Conservation (phyloP, 2,329 filamentous ascomycete species). For the Pestalotiopsis sp. region DNA sequence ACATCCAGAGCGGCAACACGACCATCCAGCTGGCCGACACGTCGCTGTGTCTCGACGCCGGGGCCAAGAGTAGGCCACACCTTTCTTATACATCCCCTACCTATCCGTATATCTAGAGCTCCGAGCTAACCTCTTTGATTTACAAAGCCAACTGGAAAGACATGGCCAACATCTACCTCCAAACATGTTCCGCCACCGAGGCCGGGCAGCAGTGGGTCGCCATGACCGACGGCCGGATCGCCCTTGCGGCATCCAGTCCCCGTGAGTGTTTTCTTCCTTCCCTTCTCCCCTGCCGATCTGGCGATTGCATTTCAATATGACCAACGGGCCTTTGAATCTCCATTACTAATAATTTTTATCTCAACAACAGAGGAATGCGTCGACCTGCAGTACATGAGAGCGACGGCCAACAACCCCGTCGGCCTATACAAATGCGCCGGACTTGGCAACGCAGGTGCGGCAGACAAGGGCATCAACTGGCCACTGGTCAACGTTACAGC, state of each 20-base stretch:
- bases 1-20: conserved; percentile 35
- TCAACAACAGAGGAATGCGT: conserved; percentile 37
- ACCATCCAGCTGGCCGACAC: conserved; percentile 40
- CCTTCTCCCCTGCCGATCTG: no score
- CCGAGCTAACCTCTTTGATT: not conserved
- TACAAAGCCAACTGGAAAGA: conserved; percentile 44
- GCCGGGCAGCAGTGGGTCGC: conserved; percentile 38
- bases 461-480: conserved; percentile 44
- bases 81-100: no score
- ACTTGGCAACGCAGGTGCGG: conserved; percentile 39
- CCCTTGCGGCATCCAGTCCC: conserved; percentile 35
- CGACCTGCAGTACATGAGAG: conserved; percentile 43
- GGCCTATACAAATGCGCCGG: conserved; percentile 42
- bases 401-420: conserved; percentile 42
- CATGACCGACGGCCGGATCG: conserved; percentile 41
- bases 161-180: conserved; percentile 38
- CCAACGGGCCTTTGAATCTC: not conserved
- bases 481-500: conserved; percentile 33
- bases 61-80: conserved; percentile 16
- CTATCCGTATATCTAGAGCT: not conserved
- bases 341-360: conserved; percentile 10
- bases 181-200: conserved; percentile 34
- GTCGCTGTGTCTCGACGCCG: conserved; percentile 43
- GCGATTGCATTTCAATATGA: no score
- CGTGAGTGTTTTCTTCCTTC: conserved; percentile 27